Percentiles rank a stretch among this genome's conserved stretches.
Conservation (phyloP, 257 asterid genomes). For the Solanum sparsipilum region DNA sequence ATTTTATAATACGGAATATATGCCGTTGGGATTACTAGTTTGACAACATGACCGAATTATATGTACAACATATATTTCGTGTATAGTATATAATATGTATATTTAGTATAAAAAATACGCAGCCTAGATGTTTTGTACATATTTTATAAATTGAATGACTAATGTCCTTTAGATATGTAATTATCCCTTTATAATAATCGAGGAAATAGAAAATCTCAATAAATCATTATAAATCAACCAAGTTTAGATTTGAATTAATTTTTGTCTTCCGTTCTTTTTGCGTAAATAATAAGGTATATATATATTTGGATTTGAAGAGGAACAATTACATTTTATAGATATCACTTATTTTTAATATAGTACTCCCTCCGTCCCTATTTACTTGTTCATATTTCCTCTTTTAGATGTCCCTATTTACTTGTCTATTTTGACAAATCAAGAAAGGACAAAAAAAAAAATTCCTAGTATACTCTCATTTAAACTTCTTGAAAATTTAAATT, state of each 20-base stretch:
- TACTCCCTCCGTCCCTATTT: too few relatives aligned
- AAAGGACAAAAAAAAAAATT: too few relatives aligned
- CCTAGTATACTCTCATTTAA: too few relatives aligned
- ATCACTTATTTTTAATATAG: neutral
- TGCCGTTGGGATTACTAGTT: neutral
- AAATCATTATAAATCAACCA: neutral
- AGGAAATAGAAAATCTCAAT: neutral
- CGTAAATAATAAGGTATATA: neutral
- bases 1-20: neutral
- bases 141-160: neutral
- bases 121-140: too few relatives aligned
- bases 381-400: too few relatives aligned
- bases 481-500: too few relatives aligned
- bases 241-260: neutral
- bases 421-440: too few relatives aligned
- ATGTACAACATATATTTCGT: neutral
- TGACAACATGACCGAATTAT: neutral
- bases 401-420: too few relatives aligned
- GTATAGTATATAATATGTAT: neutral
- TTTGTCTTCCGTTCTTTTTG: neutral
- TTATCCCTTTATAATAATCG: neutral
- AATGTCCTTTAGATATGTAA: neutral
- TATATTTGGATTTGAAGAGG: neutral
- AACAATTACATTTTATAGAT: neutral
- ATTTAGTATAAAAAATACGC: neutral